phyloP scores from a whole-genome alignment of 371 early-diverging fungal species.

The Saksenaea vasiformis region DNA sequence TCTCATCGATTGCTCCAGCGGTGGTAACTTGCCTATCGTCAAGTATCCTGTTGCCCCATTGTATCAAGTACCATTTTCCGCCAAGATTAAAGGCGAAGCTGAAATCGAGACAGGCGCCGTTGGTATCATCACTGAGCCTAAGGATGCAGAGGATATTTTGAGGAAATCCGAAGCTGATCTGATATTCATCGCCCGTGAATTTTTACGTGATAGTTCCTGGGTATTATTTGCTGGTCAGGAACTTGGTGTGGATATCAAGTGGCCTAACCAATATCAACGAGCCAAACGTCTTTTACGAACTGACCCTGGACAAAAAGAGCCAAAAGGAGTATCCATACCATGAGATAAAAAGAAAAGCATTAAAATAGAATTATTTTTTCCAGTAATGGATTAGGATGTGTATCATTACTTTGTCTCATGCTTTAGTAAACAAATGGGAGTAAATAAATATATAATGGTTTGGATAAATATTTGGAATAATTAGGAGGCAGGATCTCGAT shows the following conservation, averaged over 20 bases:
- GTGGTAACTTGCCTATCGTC: constrained; percentile 58
- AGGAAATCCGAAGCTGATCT: constrained; percentile 70
- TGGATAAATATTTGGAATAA: no score
- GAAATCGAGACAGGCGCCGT: constrained; percentile 70
- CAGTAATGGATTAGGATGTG: no score
- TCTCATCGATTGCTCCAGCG: constrained; percentile 72
- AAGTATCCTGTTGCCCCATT: constrained; percentile 53
- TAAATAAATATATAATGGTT: no score
- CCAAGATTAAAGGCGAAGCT: constrained; percentile 56
- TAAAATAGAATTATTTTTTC: no score
- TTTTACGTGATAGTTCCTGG: constrained; percentile 60
- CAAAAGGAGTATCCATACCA: background rate
- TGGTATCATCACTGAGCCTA: constrained; percentile 68
- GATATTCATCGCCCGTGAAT: constrained; percentile 75
- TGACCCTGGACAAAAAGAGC: background rate
- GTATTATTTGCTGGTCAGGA: constrained; percentile 50
- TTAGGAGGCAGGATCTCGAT: no score
- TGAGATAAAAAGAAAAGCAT: background rate
- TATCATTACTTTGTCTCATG: no score
- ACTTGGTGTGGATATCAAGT: constrained; percentile 64
- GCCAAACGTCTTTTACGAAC: constrained; percentile 19
- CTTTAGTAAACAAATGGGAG: no score
- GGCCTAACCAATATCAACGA: constrained; percentile 68
- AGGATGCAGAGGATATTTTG: constrained; percentile 73
- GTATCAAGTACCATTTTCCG: constrained; percentile 78